Base-by-base conservation (phyloP, 371 early-diverging fungal species). In the Rhizomucor miehei region DNA sequence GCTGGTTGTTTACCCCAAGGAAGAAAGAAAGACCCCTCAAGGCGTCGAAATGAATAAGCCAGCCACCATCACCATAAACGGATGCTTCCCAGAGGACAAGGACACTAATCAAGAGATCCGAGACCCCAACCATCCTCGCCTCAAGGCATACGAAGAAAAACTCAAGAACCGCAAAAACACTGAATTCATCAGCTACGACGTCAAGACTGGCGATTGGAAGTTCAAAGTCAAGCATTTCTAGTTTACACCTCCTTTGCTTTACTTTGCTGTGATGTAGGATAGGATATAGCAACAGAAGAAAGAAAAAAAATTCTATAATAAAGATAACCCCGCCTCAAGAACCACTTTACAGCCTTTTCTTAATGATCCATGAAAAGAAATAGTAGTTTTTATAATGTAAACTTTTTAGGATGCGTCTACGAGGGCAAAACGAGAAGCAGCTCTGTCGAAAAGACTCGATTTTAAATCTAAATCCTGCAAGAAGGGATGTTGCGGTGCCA, bases 11-110 rank as follows among this genome's bases (percentile, higher is more conserved):
- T 97, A 96, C 59, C 93, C 93, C 2, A 86, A 88, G 44, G 87
- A 92, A 38, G 63, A 66, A 23, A 51, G 51, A 45, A 94, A 94
- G 68, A 91, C 91, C 23, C 82, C 90, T 3, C 78, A 81, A 20
- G 98, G 98, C 3, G 65, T 80, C 55, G 94, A 93, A 12, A 69
- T 98, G 39, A 98, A 98, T 64, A 91, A 90, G 0, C 88, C 88
- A 5, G 95, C 97, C 0, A 69, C 71, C n/a, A 82, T 96, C 29
- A 77, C 80, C 12, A 77, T 98, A 39, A 80, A 87, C 13, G 63
- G 77, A 8, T 97, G 96, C 68, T 95, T 86, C 85, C 77, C 93
- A 0, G 49, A 77, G 12, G 94, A 94, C 62, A 90, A 87, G 62
- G 67, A 79, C 4, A 88, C 93, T 0, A 82, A 87, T 16, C 66